Conservation (phyloP, 108 stramenopile species). For the Parietichytrium sp. region DNA sequence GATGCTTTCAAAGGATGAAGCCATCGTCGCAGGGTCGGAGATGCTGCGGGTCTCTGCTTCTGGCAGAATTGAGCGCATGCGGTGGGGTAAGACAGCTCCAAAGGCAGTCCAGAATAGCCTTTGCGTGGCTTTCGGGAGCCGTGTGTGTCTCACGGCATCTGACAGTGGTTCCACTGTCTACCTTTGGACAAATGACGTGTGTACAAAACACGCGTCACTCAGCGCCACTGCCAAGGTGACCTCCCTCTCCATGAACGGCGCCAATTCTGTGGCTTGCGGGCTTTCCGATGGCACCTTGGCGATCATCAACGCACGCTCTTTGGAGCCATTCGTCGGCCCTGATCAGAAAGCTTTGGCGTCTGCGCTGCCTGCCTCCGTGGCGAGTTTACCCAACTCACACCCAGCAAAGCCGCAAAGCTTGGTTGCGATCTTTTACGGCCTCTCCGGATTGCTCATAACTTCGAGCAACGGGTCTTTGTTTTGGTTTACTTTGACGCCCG, state of each 20-base stretch:
- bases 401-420: too few relatives aligned
- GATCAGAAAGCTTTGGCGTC: neutral
- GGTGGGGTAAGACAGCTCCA: conserved; percentile 22
- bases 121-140: neutral
- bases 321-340: neutral
- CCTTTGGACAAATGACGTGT: neutral
- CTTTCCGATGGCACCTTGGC: neutral
- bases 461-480: too few relatives aligned
- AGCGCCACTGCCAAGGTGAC: neutral
- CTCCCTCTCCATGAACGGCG: neutral
- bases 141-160: neutral
- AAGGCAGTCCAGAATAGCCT: neutral
- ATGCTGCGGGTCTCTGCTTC: neutral
- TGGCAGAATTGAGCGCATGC: neutral
- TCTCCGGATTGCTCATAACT: too few relatives aligned
- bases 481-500: too few relatives aligned
- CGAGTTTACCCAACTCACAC: too few relatives aligned
- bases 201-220: neutral
- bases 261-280: neutral
- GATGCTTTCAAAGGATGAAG: neutral
- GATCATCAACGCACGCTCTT: neutral
- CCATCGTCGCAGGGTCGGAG: neutral
- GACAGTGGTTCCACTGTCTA: neutral
- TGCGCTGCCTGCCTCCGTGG: too few relatives aligned
- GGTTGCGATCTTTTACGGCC: too few relatives aligned